Evolutionary conservation across 2,329 filamentous ascomycete genomes (phyloP), one percentile per base, ranked within the genome.

Genomic region (Thermoascus crustaceus): DNA sequence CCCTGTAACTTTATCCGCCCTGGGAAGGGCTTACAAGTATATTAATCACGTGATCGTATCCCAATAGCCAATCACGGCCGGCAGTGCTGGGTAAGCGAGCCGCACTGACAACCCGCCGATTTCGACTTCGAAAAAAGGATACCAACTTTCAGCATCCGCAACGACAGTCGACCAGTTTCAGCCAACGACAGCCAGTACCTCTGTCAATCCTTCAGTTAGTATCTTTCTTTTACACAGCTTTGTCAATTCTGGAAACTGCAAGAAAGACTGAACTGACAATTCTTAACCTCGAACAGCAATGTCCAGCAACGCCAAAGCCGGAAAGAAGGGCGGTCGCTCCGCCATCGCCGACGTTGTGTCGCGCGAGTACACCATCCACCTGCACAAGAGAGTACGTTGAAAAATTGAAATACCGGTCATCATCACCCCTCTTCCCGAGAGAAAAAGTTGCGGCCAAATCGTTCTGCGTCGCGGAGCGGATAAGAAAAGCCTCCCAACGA

Each of bases 331-430:
- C 55, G 67, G 70, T 61, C 85, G 88, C 67, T 94, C 86, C 71
- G 93, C 93, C 75, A 94, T 98, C 71, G 82, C 86, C 72, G 89
- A 98, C 73, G 93, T 98, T 67, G 89, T 98, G 70, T 82, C 91
- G 63, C 86, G 91, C 79, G 93, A 98, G 78, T 98, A 98, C 82
- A 98, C 91, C 72, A 96, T 98, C 76, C 89, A 98, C 80, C 76
- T 98, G 61, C 91, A 98, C 85, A 96, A 94, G 85, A 84, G 89
- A 73, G 85, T 93, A 88, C 68, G 83, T 83, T 68, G 57, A 60
- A 39, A 17, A 14, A 22, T 21, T 39, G 32, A 11, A 30, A 36
- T 22, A 41, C 20, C 24, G 13, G 14, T 19, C 20, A 13, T 22
- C 7, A 19, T 30, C 11, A 18, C 13, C 16, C 19, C n/a, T 22